phyloP scores from a whole-genome alignment of 2,329 filamentous ascomycete species.

The Cyclaneusma minus region DNA sequence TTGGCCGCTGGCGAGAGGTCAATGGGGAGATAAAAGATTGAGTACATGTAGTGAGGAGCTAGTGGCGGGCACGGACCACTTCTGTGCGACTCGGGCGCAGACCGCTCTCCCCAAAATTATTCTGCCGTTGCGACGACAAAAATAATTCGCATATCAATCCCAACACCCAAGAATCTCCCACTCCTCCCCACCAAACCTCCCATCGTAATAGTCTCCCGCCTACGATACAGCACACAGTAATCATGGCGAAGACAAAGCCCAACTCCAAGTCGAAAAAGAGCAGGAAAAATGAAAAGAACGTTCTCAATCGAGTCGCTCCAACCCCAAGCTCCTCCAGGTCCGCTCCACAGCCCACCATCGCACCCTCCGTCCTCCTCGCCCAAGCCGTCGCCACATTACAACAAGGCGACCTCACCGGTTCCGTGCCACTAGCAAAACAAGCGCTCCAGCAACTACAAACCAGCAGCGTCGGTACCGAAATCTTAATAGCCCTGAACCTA shows the following conservation, averaged over 20 bases:
- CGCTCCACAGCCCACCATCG: conserved; percentile 7
- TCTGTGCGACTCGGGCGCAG: too few relatives aligned
- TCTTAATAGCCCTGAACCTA: conserved; percentile 18
- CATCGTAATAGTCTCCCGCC: too few relatives aligned
- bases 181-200: too few relatives aligned
- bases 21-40: too few relatives aligned
- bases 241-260: conserved; percentile 20
- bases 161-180: too few relatives aligned
- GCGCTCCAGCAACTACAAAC: conserved; percentile 12
- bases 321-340: conserved; percentile 11
- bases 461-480: conserved; percentile 11
- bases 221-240: too few relatives aligned
- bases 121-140: too few relatives aligned
- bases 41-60: too few relatives aligned
- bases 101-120: too few relatives aligned
- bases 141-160: too few relatives aligned
- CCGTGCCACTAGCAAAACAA: conserved; percentile 14
- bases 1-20: too few relatives aligned
- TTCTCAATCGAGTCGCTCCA: conserved; percentile 12
- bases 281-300: conserved; percentile 14
- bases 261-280: conserved; percentile 17
- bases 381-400: conserved; percentile 16
- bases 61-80: too few relatives aligned
- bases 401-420: conserved; percentile 16
- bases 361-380: conserved; percentile 11